Conservation (phyloP, 1,284 basidiomycete genomes). For the Cryptococcus sp. region DNA sequence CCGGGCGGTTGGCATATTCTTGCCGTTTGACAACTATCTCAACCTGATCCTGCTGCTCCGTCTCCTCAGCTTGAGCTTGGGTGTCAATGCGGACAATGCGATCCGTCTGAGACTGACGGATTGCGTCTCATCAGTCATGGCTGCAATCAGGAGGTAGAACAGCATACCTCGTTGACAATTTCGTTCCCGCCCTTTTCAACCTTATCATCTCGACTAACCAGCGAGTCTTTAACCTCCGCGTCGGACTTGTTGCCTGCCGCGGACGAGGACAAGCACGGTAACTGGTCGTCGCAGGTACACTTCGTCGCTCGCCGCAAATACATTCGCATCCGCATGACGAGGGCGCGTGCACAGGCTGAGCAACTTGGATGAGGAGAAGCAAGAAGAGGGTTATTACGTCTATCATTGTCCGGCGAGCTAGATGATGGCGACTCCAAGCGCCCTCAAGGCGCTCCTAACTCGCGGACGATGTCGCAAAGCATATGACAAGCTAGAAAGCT, state of each 20-base stretch:
- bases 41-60: background rate
- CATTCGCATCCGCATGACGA: slow-evolving; percentile 3
- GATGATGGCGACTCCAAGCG: background rate
- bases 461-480: background rate
- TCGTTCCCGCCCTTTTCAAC: background rate
- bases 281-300: background rate
- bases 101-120: too few species aligned
- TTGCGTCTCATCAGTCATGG: too few species aligned
- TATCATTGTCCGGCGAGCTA: background rate
- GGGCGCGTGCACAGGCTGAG: background rate
- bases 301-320: background rate
- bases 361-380: slow-evolving; percentile 1
- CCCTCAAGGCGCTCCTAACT: background rate
- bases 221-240: background rate
- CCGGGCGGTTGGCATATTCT: background rate
- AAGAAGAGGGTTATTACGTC: background rate
- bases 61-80: background rate
- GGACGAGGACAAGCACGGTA: background rate
- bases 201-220: too few species aligned
- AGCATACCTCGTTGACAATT: too few species aligned
- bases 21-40: background rate
- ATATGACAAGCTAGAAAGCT: background rate
- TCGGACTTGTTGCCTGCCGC: background rate
- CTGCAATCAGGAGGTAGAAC: too few species aligned
- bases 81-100: too few species aligned